phyloP scores from a whole-genome alignment of 2,329 filamentous ascomycete genomes.

The Venturia oleaginea region DNA sequence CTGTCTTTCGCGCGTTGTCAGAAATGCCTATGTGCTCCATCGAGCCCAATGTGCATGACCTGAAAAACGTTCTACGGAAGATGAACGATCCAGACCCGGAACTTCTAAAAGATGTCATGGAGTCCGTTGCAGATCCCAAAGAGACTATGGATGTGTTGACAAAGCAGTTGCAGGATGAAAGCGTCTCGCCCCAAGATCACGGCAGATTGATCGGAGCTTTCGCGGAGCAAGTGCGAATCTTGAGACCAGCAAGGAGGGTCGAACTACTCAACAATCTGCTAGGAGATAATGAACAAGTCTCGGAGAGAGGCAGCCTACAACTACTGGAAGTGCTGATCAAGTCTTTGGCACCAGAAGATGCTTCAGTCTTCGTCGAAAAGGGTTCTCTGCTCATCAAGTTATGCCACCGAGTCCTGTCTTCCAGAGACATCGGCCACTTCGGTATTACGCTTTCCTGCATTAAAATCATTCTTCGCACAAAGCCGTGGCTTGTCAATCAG shows the following conservation, averaged over 20 bases:
- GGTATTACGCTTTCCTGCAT: conserved; percentile 7
- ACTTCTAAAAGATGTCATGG: not conserved
- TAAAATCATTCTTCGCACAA: conserved; percentile 5
- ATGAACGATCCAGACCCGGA: not conserved
- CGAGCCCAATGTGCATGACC: not conserved
- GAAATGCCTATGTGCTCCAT: not conserved
- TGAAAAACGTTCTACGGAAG: not conserved
- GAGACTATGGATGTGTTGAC: not conserved
- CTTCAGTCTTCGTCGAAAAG: not conserved
- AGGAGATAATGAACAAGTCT: not conserved
- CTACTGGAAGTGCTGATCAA: conserved; percentile 2
- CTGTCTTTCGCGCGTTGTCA: not conserved
- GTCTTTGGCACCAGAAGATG: conserved; percentile 3
- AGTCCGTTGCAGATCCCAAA: not conserved
- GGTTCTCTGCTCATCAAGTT: not conserved
- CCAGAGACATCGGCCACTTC: conserved; percentile 3
- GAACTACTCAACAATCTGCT: not conserved
- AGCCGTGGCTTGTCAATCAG: conserved; percentile 33
- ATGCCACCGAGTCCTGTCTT: not conserved
- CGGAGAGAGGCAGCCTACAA: not conserved
- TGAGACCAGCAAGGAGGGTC: not conserved
- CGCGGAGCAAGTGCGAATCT: not conserved
- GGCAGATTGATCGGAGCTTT: not conserved
- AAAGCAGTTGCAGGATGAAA: not conserved
- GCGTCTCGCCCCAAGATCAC: not conserved